phyloP scores from a whole-genome alignment of 805 yeast genomes.

The Yarrowia hollandica region DNA sequence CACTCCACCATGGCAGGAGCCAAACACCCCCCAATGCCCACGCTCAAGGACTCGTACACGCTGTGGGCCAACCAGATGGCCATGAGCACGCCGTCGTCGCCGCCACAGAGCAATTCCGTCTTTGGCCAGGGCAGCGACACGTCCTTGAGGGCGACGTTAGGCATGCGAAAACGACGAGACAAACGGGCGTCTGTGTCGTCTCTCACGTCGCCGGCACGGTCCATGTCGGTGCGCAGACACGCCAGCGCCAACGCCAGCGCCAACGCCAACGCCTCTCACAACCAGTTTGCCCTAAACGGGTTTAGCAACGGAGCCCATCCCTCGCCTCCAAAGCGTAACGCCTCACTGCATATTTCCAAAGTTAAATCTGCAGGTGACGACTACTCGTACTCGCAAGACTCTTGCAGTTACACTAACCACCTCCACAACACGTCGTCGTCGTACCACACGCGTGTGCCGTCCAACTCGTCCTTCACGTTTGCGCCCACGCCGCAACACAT shows the following conservation, averaged over 20 bases:
- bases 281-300: no score
- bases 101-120: background rate
- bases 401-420: background rate
- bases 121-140: conserved; percentile 7
- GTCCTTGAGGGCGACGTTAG: background rate
- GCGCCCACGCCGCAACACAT: background rate
- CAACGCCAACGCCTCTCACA: no score
- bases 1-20: background rate
- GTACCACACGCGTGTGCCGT: conserved; percentile 11
- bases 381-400: no score
- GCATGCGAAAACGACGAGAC: conserved; percentile 5
- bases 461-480: conserved; percentile 7
- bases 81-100: conserved; percentile 2
- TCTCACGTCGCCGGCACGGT: background rate
- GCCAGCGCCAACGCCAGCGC: no score
- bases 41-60: conserved; percentile 15
- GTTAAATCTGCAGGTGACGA: conserved; percentile 8
- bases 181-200: conserved; percentile 10
- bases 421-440: background rate
- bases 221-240: background rate
- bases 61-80: conserved; percentile 29
- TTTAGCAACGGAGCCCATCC: no score
- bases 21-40: conserved; percentile 12
- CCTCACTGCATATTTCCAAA: conserved; percentile 1
- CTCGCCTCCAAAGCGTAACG: conserved; percentile 21